Percentiles rank a stretch among this genome's conserved stretches.
These are phyloP conservation scores for Penicillium ochrochloron DNA, from an alignment of 495 filamentous ascomycete species.

Conservation along the genomic window DNA sequence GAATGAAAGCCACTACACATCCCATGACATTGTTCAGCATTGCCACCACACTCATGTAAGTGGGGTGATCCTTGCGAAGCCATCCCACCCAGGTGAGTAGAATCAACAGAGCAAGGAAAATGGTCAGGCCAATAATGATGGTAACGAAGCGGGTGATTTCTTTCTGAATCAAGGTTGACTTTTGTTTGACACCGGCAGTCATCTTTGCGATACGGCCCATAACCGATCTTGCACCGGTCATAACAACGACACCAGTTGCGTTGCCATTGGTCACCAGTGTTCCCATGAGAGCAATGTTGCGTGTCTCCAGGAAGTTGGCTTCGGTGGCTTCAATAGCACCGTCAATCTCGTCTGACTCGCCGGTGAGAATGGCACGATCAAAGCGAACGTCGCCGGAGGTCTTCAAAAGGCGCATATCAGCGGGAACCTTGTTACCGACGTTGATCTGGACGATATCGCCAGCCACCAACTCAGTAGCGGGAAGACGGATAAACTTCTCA, in stretches of 20 bases:
- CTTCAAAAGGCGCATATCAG: slow-evolving; percentile 69
- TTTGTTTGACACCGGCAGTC: slow-evolving; percentile 66
- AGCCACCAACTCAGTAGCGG: slow-evolving; percentile 64
- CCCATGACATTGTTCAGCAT: slow-evolving; percentile 70
- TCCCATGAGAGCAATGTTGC: slow-evolving; percentile 73
- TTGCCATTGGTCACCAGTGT: slow-evolving; percentile 70
- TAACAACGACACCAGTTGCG: slow-evolving; percentile 66
- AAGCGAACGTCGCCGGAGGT: slow-evolving; percentile 70
- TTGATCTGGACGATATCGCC: slow-evolving; percentile 70
- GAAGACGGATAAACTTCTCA: slow-evolving; percentile 49
- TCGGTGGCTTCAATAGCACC: slow-evolving; percentile 66
- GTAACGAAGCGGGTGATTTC: slow-evolving; percentile 70
- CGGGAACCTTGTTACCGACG: slow-evolving; percentile 71
- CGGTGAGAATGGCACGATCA: slow-evolving; percentile 73
- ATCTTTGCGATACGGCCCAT: slow-evolving; percentile 73
- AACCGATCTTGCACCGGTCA: slow-evolving; percentile 62
- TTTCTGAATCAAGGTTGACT: slow-evolving; percentile 66
- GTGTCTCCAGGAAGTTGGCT: slow-evolving; percentile 74
- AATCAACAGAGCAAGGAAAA: slow-evolving; percentile 59
- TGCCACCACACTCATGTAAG: slow-evolving; percentile 69
- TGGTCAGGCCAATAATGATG: slow-evolving; percentile 61
- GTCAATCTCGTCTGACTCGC: slow-evolving; percentile 65
- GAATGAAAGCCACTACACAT: slow-evolving; percentile 74
- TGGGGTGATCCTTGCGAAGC: slow-evolving; percentile 60
- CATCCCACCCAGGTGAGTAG: slow-evolving; percentile 65